Conservation (phyloP, 768 basidiomycete species). For the Coprinellus aureogranulatus region DNA sequence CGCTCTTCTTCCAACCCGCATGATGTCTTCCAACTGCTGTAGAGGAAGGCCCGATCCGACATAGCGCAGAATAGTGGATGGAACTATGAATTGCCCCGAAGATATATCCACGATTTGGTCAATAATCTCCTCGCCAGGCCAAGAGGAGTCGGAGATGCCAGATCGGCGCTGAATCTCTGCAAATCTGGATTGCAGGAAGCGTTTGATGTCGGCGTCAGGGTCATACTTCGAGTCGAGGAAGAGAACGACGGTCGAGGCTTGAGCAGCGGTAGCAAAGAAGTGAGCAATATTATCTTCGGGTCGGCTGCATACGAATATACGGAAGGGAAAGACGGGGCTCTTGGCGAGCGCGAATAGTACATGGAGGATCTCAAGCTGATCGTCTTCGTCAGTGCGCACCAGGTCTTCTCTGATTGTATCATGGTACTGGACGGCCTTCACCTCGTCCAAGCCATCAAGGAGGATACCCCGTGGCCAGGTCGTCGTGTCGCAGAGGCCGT, state of each 20-base stretch:
- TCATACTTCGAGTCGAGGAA: not conserved
- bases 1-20: not conserved
- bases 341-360: not conserved
- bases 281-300: not conserved
- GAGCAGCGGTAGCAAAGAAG: not conserved
- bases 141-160: not conserved
- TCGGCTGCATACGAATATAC: not conserved
- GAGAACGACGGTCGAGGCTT: not conserved
- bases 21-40: not conserved
- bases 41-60: not conserved
- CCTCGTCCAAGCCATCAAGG: slow-evolving; percentile 8
- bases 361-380: not conserved
- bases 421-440: not conserved
- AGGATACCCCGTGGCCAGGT: not conserved
- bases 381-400: not conserved
- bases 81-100: slow-evolving; percentile 2
- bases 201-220: not conserved
- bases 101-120: not conserved
- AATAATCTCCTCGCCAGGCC: not conserved
- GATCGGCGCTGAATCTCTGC: not conserved
- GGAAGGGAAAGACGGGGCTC: not conserved
- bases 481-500: too few species aligned
- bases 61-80: not conserved
- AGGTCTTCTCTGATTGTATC: not conserved
- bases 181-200: not conserved